These are phyloP conservation scores for Vigna trinervia DNA, from an alignment of 306 rosid genomes.

Conservation along the genomic window DNA sequence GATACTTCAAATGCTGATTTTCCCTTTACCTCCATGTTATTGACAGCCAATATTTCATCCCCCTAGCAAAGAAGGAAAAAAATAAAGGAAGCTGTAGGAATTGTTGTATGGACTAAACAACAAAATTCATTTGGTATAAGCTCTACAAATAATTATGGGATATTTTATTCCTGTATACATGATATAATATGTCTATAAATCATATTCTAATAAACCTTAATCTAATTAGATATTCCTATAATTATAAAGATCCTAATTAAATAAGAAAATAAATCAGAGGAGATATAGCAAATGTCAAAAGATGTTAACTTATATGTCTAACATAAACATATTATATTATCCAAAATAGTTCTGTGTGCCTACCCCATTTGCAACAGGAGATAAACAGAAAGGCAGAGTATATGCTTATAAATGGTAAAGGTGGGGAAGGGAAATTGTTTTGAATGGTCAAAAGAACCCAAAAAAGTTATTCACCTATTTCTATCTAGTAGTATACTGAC, in stretches of 20 bases:
- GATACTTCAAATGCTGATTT: slow-evolving; percentile 95
- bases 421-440: neutral
- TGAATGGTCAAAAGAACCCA: slow-evolving; percentile 18
- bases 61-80: slow-evolving; percentile 60
- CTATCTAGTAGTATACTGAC: slow-evolving; percentile 1
- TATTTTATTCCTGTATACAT: too few species aligned
- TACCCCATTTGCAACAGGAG: neutral
- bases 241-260: too few species aligned
- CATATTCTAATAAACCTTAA: too few species aligned
- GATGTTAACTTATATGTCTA: too few species aligned
- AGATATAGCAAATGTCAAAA: too few species aligned
- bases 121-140: too few species aligned
- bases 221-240: too few species aligned
- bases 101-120: too few species aligned
- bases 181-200: too few species aligned
- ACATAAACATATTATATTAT: neutral
- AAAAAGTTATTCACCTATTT: slow-evolving; percentile 1
- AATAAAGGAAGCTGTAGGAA: neutral
- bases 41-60: slow-evolving; percentile 90
- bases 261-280: too few species aligned
- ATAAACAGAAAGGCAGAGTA: neutral
- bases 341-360: neutral
- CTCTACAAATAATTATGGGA: too few species aligned
- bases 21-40: slow-evolving; percentile 74
- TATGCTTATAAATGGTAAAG: slow-evolving; percentile 5